Evolutionary conservation across 2,329 filamentous ascomycete genomes (phyloP).

Genomic region (Beauveria varroae): DNA sequence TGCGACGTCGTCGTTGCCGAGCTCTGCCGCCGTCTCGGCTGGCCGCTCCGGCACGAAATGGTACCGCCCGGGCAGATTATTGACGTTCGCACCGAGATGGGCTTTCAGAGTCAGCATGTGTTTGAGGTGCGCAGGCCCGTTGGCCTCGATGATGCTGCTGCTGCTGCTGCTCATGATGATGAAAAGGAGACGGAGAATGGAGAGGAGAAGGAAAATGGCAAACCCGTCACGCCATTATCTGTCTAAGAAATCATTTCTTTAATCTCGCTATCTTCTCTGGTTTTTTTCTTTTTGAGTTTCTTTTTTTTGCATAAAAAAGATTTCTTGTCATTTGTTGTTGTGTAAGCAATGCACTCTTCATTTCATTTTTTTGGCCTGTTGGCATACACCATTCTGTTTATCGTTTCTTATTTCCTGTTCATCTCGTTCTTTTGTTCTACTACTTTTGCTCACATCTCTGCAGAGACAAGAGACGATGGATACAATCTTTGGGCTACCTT

Average conservation of each 20-base stretch:
- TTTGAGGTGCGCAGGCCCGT: constrained; percentile 22
- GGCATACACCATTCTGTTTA: neutral
- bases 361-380: neutral
- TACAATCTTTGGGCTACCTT: no score
- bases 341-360: neutral
- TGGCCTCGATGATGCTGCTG: neutral
- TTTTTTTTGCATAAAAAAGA: neutral
- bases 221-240: neutral
- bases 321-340: neutral
- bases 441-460: neutral
- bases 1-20: constrained; percentile 88
- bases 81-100: constrained; percentile 37
- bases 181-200: neutral
- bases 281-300: neutral
- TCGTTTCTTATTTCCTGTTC: neutral
- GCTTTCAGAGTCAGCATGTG: constrained; percentile 29
- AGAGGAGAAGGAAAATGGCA: neutral
- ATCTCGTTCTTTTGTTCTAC: neutral
- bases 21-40: constrained; percentile 72
- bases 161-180: neutral
- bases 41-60: constrained; percentile 79
- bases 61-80: constrained; percentile 59
- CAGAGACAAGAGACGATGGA: no score
- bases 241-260: neutral
- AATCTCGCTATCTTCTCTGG: neutral